Percentiles rank a stretch among this genome's conserved stretches.
These are phyloP conservation scores for Ogataea nitratoaversa DNA, from an alignment of 805 yeast genomes.

Conservation along the genomic window DNA sequence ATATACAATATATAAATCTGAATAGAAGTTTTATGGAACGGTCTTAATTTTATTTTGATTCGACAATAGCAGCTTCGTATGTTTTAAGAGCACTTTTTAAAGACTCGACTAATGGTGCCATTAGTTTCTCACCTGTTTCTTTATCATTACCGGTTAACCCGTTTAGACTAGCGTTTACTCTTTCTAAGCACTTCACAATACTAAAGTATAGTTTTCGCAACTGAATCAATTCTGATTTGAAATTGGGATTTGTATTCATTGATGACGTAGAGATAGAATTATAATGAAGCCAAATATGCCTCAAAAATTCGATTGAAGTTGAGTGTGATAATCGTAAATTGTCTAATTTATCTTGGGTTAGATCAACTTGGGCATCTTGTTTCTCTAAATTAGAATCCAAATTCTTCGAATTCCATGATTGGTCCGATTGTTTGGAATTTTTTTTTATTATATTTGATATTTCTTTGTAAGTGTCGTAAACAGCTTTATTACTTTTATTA, in stretches of 20 bases:
- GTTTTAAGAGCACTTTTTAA: conserved; percentile 41
- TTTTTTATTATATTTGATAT: conserved; percentile 45
- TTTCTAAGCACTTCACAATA: conserved; percentile 41
- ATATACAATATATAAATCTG: neutral
- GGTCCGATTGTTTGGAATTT: conserved; percentile 52
- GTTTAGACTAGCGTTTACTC: conserved; percentile 34
- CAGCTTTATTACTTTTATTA: conserved; percentile 28
- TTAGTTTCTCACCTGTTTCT: conserved; percentile 16
- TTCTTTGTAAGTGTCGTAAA: conserved; percentile 40
- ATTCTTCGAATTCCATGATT: conserved; percentile 33
- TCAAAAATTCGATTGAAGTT: conserved; percentile 69
- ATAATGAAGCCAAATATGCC: conserved; percentile 70
- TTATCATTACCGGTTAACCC: conserved; percentile 15
- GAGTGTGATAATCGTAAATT: conserved; percentile 59
- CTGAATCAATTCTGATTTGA: conserved; percentile 27
- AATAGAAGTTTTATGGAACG: too few relatives aligned
- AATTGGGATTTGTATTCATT: conserved; percentile 27
- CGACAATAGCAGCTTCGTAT: conserved; percentile 40
- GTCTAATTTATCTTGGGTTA: conserved; percentile 32
- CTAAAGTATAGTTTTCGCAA: conserved; percentile 46
- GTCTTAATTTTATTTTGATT: conserved; percentile 8
- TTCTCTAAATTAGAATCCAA: conserved; percentile 16
- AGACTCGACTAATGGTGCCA: conserved; percentile 43
- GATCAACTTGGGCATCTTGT: conserved; percentile 30
- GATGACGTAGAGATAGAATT: conserved; percentile 32